Evolutionary conservation across 495 filamentous ascomycete species (phyloP).

Genomic region (Penicillium lagena): DNA sequence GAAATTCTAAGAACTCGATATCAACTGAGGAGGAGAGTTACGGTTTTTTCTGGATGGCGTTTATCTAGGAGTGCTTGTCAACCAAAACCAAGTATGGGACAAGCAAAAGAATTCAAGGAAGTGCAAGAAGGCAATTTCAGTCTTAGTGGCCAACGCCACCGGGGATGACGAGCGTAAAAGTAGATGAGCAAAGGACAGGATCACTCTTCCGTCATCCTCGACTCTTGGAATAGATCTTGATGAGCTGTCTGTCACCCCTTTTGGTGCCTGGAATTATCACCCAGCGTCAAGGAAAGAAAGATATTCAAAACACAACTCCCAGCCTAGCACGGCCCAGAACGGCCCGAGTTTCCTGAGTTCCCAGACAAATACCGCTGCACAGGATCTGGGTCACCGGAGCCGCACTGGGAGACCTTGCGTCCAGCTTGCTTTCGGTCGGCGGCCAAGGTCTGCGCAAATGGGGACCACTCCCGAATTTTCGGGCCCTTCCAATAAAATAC

Average conservation of each 20-base stretch:
- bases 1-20: no score
- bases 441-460: slow-evolving; percentile 33
- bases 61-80: no score
- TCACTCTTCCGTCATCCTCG: no score
- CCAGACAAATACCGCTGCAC: slow-evolving; percentile 19
- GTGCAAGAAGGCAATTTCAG: neutral
- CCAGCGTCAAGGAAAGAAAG: neutral
- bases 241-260: no score
- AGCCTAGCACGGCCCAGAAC: neutral
- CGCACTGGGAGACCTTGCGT: slow-evolving; percentile 19
- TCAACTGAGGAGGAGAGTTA: no score
- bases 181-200: neutral
- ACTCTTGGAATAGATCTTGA: no score
- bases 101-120: neutral
- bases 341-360: neutral
- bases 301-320: neutral
- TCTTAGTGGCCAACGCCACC: neutral
- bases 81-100: no score
- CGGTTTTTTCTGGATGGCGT: no score
- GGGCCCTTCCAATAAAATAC: slow-evolving; percentile 45
- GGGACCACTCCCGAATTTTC: slow-evolving; percentile 32
- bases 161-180: neutral
- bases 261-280: neutral
- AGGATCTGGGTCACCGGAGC: slow-evolving; percentile 24
- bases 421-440: slow-evolving; percentile 20